These are phyloP conservation scores for Brassica nigra DNA, from an alignment of 345 rosid species.

Conservation along the genomic window DNA sequence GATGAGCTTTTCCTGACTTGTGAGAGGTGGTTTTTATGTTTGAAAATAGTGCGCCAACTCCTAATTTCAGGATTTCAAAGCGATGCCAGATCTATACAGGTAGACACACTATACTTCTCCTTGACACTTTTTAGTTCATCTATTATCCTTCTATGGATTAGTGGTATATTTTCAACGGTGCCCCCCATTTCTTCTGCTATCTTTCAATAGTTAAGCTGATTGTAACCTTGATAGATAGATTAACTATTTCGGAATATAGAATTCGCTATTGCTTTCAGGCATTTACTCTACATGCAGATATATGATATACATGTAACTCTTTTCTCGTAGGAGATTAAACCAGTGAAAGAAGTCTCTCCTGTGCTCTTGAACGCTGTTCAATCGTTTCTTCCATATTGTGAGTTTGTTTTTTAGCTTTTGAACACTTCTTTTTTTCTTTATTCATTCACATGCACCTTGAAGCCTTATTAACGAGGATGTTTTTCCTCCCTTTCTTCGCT, in stretches of 20 bases:
- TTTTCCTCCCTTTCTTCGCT: background rate
- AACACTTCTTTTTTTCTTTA: background rate
- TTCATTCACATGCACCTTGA: constrained; percentile 13
- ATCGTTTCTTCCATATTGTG: constrained; percentile 87
- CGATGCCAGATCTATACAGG: constrained; percentile 86
- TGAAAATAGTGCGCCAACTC: constrained; percentile 81
- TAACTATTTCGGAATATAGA: background rate
- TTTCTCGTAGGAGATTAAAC: constrained; percentile 68
- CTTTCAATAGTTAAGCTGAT: constrained; percentile 9
- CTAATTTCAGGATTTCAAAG: constrained; percentile 85
- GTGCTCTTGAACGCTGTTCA: constrained; percentile 73
- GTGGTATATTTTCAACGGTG: constrained; percentile 13
- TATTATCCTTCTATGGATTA: constrained; percentile 18
- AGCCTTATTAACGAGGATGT: background rate
- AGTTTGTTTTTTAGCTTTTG: constrained; percentile 41
- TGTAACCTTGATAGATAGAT: constrained; percentile 11
- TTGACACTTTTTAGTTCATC: background rate
- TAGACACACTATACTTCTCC: constrained; percentile 31
- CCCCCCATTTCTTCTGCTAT: constrained; percentile 4
- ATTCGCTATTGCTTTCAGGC: background rate
- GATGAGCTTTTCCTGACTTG: constrained; percentile 81
- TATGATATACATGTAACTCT: constrained; percentile 24
- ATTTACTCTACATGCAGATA: constrained; percentile 6
- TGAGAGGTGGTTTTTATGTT: constrained; percentile 95
- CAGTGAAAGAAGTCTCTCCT: constrained; percentile 91